Conservation (phyloP, 2,329 filamentous ascomycete genomes). For the Microcyclospora tardicrescens region DNA sequence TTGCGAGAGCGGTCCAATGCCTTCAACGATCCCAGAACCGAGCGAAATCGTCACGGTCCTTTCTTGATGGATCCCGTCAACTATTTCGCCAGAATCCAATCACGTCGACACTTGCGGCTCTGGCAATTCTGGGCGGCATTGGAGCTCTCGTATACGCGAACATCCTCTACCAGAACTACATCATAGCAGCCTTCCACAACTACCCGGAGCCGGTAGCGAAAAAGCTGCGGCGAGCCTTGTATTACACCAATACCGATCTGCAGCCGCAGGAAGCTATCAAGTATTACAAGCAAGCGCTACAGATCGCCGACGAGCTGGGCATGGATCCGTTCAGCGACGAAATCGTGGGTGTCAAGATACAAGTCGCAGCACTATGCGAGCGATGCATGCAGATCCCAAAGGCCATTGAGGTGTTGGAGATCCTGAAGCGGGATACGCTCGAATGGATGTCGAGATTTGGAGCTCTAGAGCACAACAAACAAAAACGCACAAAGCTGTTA, state of each 20-base stretch:
- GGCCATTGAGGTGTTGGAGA: slow-evolving; percentile 65
- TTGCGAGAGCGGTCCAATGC: too few relatives aligned
- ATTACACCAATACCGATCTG: slow-evolving; percentile 66
- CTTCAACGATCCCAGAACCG: too few relatives aligned
- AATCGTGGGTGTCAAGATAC: slow-evolving; percentile 76
- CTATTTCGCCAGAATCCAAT: slow-evolving; percentile 28
- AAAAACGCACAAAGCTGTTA: slow-evolving; percentile 52
- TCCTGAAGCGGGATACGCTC: slow-evolving; percentile 56
- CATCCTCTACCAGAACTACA: slow-evolving; percentile 34
- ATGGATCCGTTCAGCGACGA: slow-evolving; percentile 88
- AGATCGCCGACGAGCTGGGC: slow-evolving; percentile 56
- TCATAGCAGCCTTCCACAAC: slow-evolving; percentile 38
- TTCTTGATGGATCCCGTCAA: slow-evolving; percentile 7
- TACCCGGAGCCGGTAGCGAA: slow-evolving; percentile 61
- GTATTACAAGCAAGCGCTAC: slow-evolving; percentile 69
- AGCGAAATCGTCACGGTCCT: too few relatives aligned
- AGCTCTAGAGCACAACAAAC: slow-evolving; percentile 28
- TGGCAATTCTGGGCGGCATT: slow-evolving; percentile 25
- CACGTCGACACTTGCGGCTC: slow-evolving; percentile 22
- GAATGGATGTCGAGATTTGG: slow-evolving; percentile 35
- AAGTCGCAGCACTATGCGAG: slow-evolving; percentile 68
- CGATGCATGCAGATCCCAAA: slow-evolving; percentile 56
- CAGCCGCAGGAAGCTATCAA: slow-evolving; percentile 67
- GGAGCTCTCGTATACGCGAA: slow-evolving; percentile 31
- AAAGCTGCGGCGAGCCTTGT: slow-evolving; percentile 70